A percentile compares a stretch with the other conserved stretches of the same genome.
Conservation (phyloP, 2,329 filamentous ascomycete genomes). For the Fusarium musae region DNA sequence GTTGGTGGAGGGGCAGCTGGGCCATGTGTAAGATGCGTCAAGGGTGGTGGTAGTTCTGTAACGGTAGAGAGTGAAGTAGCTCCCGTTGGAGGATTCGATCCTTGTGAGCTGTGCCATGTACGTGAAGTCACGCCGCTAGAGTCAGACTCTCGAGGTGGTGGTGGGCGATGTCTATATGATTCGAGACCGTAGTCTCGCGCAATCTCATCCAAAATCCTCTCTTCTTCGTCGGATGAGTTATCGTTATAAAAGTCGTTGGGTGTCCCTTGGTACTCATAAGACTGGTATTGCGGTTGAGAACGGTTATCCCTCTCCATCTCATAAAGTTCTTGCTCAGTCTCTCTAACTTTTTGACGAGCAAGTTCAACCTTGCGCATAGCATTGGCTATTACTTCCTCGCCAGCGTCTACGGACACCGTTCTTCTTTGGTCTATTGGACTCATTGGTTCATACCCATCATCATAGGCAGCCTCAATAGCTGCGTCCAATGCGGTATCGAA, state of each 20-base stretch:
- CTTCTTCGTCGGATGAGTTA: slow-evolving; percentile 76
- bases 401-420: slow-evolving; percentile 52
- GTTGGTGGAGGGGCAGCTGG: slow-evolving; percentile 61
- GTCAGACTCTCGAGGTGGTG: slow-evolving; percentile 80
- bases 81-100: slow-evolving; percentile 69
- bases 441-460: slow-evolving; percentile 86
- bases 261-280: slow-evolving; percentile 35
- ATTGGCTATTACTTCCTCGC: slow-evolving; percentile 61
- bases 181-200: slow-evolving; percentile 84
- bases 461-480: slow-evolving; percentile 94
- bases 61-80: slow-evolving; percentile 69
- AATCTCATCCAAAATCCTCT: slow-evolving; percentile 87
- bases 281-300: slow-evolving; percentile 46
- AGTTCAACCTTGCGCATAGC: slow-evolving; percentile 75
- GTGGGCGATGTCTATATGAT: slow-evolving; percentile 73
- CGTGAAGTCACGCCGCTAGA: slow-evolving; percentile 81
- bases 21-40: slow-evolving; percentile 32
- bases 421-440: slow-evolving; percentile 56
- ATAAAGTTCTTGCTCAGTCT: slow-evolving; percentile 75
- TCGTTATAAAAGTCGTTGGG: slow-evolving; percentile 71
- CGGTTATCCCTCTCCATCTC: slow-evolving; percentile 59
- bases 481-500: slow-evolving; percentile 95
- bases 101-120: slow-evolving; percentile 83
- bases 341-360: slow-evolving; percentile 78
- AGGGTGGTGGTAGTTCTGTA: slow-evolving; percentile 63